Conservation (phyloP, 2,329 filamentous ascomycete genomes). For the Orbilia blumenaviensis region DNA sequence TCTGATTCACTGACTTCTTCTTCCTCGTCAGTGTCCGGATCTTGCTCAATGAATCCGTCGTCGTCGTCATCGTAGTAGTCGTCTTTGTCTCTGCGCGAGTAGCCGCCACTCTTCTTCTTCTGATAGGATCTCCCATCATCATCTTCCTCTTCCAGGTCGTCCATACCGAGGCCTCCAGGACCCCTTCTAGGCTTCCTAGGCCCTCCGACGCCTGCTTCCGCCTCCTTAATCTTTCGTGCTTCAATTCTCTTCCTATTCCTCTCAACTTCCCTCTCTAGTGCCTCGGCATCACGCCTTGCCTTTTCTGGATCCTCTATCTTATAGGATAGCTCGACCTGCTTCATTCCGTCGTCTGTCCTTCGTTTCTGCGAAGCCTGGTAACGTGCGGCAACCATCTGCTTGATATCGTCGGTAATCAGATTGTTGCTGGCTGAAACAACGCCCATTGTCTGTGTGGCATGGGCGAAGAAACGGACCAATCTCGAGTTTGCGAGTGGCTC, state of each 20-base stretch:
- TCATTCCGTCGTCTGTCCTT: constrained; percentile 62
- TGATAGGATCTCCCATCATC: constrained; percentile 64
- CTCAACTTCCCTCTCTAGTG: constrained; percentile 63
- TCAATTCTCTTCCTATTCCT: constrained; percentile 66
- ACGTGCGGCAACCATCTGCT: constrained; percentile 68
- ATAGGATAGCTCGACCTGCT: constrained; percentile 43
- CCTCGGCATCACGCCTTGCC: constrained; percentile 69
- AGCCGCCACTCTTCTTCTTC: constrained; percentile 63
- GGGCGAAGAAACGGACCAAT: constrained; percentile 70
- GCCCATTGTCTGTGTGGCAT: constrained; percentile 70
- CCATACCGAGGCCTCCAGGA: constrained; percentile 64
- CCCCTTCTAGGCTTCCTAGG: constrained; percentile 58
- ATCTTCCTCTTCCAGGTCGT: constrained; percentile 70
- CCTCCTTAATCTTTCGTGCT: constrained; percentile 64
- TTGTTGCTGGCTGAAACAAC: constrained; percentile 69
- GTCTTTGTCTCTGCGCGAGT: constrained; percentile 64
- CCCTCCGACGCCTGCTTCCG: constrained; percentile 65
- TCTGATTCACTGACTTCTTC: constrained; percentile 57
- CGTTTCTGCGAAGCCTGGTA: constrained; percentile 63
- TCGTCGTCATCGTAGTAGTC: constrained; percentile 68
- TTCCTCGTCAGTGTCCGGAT: constrained; percentile 59
- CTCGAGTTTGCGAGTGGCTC: constrained; percentile 69
- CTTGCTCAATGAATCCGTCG: constrained; percentile 64
- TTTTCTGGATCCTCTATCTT: constrained; percentile 68
- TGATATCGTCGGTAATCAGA: constrained; percentile 70